These are phyloP conservation scores for Pythium rishiriense DNA, from an alignment of 352 stramenopile species.

Conservation along the genomic window DNA sequence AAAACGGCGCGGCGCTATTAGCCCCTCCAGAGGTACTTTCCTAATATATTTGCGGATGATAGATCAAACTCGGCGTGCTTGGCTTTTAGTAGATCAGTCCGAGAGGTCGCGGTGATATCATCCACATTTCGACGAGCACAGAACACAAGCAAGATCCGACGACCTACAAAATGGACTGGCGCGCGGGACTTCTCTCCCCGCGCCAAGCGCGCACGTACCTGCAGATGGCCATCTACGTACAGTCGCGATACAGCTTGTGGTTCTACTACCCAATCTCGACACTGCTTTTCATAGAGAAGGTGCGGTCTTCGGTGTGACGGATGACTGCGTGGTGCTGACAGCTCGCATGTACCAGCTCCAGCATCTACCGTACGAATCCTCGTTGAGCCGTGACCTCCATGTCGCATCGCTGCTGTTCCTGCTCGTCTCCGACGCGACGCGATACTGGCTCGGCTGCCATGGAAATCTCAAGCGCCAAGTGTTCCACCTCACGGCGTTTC, in stretches of 20 bases:
- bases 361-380: constrained; percentile 39
- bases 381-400: constrained; percentile 44
- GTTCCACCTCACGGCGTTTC: constrained; percentile 64
- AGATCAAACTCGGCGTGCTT: neutral
- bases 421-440: constrained; percentile 41
- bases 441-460: constrained; percentile 58
- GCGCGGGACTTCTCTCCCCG: constrained; percentile 35
- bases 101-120: neutral
- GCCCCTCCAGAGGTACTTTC: neutral
- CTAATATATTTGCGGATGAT: neutral
- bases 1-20: no score
- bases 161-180: constrained; percentile 20
- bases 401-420: constrained; percentile 46
- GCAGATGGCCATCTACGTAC: constrained; percentile 60
- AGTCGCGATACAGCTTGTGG: constrained; percentile 51
- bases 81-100: no score
- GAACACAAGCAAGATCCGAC: no score
- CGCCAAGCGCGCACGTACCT: constrained; percentile 46
- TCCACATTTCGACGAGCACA: neutral
- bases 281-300: constrained; percentile 65
- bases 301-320: constrained; percentile 10
- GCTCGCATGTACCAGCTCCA: constrained; percentile 28
- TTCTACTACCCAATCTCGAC: constrained; percentile 61
- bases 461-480: constrained; percentile 62
- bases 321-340: neutral